These are phyloP conservation scores for Ceratocystis ficicola DNA, from an alignment of 2,329 filamentous ascomycete genomes.

Conservation along the genomic window DNA sequence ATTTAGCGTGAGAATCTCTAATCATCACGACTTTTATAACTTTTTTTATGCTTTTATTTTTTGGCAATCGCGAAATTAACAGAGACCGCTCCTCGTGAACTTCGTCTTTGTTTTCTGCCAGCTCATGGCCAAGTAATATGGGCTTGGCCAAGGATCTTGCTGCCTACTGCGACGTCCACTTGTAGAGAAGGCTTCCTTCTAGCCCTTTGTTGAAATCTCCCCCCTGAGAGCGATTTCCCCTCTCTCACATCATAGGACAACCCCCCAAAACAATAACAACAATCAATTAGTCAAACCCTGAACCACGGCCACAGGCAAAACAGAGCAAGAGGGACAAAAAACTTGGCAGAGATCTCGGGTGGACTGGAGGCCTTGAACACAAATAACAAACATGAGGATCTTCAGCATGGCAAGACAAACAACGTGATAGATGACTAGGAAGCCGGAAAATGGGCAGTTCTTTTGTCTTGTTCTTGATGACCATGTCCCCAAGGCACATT, in stretches of 20 bases:
- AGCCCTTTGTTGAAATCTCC: neutral
- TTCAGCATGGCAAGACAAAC: neutral
- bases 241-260: neutral
- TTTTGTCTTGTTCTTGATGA: neutral
- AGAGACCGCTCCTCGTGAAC: neutral
- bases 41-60: too few relatives aligned
- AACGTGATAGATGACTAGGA: neutral
- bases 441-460: neutral
- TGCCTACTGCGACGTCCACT: neutral
- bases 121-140: constrained; percentile 9
- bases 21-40: neutral
- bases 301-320: too few relatives aligned
- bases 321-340: neutral
- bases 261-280: neutral
- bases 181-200: neutral
- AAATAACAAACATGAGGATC: neutral
- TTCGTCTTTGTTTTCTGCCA: neutral
- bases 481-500: too few relatives aligned
- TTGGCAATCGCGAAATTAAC: neutral
- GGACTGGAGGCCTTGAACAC: neutral
- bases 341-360: neutral
- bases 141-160: constrained; percentile 1
- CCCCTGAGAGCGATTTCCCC: neutral
- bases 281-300: too few relatives aligned
- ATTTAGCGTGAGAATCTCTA: neutral